Percentiles rank a stretch among this genome's conserved stretches.
phyloP scores from a whole-genome alignment of 2,329 filamentous ascomycete species.

The Dichotomopilus funicola region DNA sequence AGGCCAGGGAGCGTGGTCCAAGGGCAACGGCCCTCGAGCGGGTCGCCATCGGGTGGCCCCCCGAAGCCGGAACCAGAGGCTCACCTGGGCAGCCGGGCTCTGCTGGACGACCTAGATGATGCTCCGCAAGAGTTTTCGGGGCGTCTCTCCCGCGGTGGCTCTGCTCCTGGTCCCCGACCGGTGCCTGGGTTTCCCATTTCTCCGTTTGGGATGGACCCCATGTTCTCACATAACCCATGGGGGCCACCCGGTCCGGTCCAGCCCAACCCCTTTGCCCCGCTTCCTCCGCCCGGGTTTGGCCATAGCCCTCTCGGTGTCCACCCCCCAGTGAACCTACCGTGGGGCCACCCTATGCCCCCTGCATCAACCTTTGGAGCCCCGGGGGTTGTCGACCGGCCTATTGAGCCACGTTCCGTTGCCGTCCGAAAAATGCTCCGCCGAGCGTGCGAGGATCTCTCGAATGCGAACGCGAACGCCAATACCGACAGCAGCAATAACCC shows the following conservation, averaged over 20 bases:
- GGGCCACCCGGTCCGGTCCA: slow-evolving; percentile 18
- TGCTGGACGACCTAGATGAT: slow-evolving; percentile 69
- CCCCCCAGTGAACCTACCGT: slow-evolving; percentile 15
- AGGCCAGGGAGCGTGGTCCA: slow-evolving; percentile 68
- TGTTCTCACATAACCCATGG: slow-evolving; percentile 23
- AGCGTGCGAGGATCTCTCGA: slow-evolving; percentile 60
- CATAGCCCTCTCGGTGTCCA: slow-evolving; percentile 27
- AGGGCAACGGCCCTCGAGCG: slow-evolving; percentile 36
- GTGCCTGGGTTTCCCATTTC: slow-evolving; percentile 35
- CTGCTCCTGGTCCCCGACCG: slow-evolving; percentile 41
- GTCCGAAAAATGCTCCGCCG: slow-evolving; percentile 70
- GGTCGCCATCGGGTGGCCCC: slow-evolving; percentile 29
- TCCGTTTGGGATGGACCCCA: slow-evolving; percentile 25
- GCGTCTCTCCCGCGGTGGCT: slow-evolving; percentile 5
- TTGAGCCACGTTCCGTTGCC: slow-evolving; percentile 58
- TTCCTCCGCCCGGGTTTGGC: slow-evolving; percentile 42
- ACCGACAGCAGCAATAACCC: slow-evolving; percentile 25
- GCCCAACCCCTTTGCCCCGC: slow-evolving; percentile 27
- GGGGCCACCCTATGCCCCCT: slow-evolving; percentile 18
- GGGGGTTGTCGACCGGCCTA: slow-evolving; percentile 36
- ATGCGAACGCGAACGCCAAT: slow-evolving; percentile 24
- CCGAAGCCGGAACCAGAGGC: slow-evolving; percentile 64
- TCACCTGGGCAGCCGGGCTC: slow-evolving; percentile 83
- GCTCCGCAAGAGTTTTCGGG: slow-evolving; percentile 34
- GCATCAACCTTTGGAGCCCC: slow-evolving; percentile 24